Percentiles rank a stretch among this genome's conserved stretches.
phyloP scores from a whole-genome alignment of 2,329 filamentous ascomycete species.

The Neonectria faginata region DNA sequence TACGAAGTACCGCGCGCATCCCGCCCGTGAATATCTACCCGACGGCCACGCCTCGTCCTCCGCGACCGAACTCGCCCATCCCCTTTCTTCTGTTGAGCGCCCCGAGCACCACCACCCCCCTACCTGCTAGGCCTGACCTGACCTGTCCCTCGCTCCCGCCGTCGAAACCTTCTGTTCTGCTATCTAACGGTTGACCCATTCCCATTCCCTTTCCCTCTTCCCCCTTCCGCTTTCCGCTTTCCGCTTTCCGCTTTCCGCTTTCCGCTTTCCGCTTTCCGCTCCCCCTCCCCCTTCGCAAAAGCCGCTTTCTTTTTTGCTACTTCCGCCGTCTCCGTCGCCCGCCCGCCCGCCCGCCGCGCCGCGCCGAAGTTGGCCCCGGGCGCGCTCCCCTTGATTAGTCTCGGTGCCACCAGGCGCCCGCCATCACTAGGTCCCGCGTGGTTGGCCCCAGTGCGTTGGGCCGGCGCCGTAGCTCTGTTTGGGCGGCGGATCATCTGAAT shows the following conservation, averaged over 20 bases:
- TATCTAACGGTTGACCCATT: background rate
- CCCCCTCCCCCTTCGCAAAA: constrained; percentile 25
- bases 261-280: too few species aligned
- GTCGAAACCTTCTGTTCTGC: background rate
- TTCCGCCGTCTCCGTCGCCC: constrained; percentile 41
- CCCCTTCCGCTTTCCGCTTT: constrained; percentile 13
- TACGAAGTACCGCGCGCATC: constrained; percentile 28
- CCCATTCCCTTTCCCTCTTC: background rate
- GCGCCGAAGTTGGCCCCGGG: constrained; percentile 33
- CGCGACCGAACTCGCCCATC: constrained; percentile 36
- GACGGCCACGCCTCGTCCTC: constrained; percentile 37
- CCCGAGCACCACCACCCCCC: constrained; percentile 37
- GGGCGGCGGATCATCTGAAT: constrained; percentile 10
- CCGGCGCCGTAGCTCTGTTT: constrained; percentile 26
- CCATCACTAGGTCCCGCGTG: constrained; percentile 44
- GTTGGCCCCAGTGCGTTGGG: constrained; percentile 38
- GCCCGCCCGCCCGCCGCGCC: background rate
- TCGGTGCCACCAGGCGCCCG: constrained; percentile 41
- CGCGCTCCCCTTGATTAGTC: constrained; percentile 27
- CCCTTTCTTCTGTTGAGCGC: constrained; percentile 42
- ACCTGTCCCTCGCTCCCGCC: constrained; percentile 10
- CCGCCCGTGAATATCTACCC: constrained; percentile 33
- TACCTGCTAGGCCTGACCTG: constrained; percentile 11
- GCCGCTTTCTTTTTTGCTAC: constrained; percentile 30
- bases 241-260: too few species aligned